Base-by-base conservation (phyloP, 2,329 filamentous ascomycete genomes). In the Talaromyces sp. region DNA sequence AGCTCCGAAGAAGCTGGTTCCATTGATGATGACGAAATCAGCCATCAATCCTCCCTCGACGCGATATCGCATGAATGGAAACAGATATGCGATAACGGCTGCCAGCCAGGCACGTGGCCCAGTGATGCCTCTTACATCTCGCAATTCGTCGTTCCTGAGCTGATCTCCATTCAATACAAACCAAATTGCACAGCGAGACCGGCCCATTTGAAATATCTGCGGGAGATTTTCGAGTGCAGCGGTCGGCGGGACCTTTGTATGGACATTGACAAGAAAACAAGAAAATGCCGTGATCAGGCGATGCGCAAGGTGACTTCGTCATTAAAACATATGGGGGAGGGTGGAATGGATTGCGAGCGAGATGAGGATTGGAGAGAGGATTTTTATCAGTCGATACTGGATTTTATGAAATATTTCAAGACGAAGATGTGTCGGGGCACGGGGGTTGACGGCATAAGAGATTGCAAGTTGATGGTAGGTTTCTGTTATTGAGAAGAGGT, bases 381-480 rank as follows among this genome's bases (percentile, higher is more conserved):
- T 3, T 61, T 61, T 32, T 61, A 54, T 32, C 50, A 46, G 10
- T 55, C 38, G 32, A 51, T 58, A 3, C 38, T 61, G n/a, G 56
- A 58, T 2, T 53, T 48, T 11, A 61, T 61, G 59, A 46, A 41
- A 14, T 61, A 52, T 61, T 61, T 58, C 43, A 57, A 2, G 29
- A 51, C 19, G 29, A 61, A 43, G 48, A 27, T 61, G 41, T 55
- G 54, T 14, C 24, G 35, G 12, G 54, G 41, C 3, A 3, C 21
- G 11, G 50, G 26, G 1, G n/a, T 51, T 6, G 48, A 53, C n/a
- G 41, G 35, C 38, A 46, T 61, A 27, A 61, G 59, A 46, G 56
- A 61, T 41, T 61, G 59, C 55, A 58, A 53, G 41, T 52, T 61
- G 55, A 61, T 58, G 59, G 59, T 58, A 41, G n/a, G n/a, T n/a